Base-by-base conservation (phyloP, 331 rosid genomes). In the Prunus yedoensis region DNA sequence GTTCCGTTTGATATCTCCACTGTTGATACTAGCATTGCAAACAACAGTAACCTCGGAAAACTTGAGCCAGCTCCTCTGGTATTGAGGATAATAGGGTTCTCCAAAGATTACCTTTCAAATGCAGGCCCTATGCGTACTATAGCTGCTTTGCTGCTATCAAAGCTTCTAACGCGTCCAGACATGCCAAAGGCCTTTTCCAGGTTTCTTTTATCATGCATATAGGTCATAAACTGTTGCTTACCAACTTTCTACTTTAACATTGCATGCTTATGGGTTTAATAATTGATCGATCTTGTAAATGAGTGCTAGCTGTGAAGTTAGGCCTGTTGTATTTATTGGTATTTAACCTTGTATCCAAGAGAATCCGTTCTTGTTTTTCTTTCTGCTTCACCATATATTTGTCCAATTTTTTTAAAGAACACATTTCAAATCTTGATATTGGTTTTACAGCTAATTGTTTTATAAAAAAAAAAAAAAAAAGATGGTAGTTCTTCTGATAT, bases 91-190 rank as follows among this genome's bases (percentile, higher is more conserved):
- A 74, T 88, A 58, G 90, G 97, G 79, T 87, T 90, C 57, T 94
- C 88, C 69, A 90, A 94, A 83, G 97, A 94, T 82, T 92, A 94
- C 75, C 90, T 94, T 20, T 87, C 99, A 51, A 84, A 80, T 83
- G 89, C 97, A 1, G 97, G 99, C 56, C 97, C 93, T 53, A 90
- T 92, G 99, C 87, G 93, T 46, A 81, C 96, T 62, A 87, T 94
- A 81, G 90, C 99, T 83, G 99, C 96, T 63, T 76, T 94, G 54
- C 83, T 94, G 60, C 96, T 92, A 74, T 87, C 93, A 0, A 89
- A 83, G 86, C 97, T 94, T 83, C 86, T 94, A 60, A 92, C 99
- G 30, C 97, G 97, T 46, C 99, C 96, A 9, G 99, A 94, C 80
- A 92, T 92, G 97, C 90, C 97, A 20, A 90, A 77, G 88, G 97